Evolutionary conservation across 371 early-diverging fungal species (phyloP).

Genomic region (Umbelopsis sp.): DNA sequence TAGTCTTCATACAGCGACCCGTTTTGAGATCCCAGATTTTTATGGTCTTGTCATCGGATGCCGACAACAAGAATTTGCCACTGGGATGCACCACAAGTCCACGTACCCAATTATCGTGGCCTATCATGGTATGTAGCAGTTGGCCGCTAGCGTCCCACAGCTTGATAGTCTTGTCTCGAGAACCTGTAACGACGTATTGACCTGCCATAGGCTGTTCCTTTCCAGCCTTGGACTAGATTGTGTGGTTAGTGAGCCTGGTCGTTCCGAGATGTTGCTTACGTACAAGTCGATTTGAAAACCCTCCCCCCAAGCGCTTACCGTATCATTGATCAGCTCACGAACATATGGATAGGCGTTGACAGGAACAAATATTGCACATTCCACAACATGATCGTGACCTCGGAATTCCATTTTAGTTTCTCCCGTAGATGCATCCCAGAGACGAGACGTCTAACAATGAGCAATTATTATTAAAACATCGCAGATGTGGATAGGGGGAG

Average conservation of each 20-base stretch:
- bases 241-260: too few relatives aligned
- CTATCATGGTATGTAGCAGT: constrained; percentile 78
- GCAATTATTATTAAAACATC: too few relatives aligned
- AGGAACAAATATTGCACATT: constrained; percentile 87
- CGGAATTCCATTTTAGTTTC: constrained; percentile 78
- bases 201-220: constrained; percentile 63
- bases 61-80: constrained; percentile 79
- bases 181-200: constrained; percentile 79
- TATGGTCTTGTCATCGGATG: constrained; percentile 87
- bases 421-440: constrained; percentile 81
- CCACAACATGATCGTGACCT: constrained; percentile 96
- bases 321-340: constrained; percentile 69
- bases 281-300: neutral
- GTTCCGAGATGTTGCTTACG: too few relatives aligned
- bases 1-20: constrained; percentile 79
- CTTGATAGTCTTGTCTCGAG: constrained; percentile 88
- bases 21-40: constrained; percentile 88
- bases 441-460: constrained; percentile 66
- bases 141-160: constrained; percentile 87
- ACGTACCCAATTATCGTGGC: constrained; percentile 97
- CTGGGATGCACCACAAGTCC: constrained; percentile 81
- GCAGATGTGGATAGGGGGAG: too few relatives aligned
- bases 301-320: constrained; percentile 39
- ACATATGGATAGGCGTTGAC: constrained; percentile 63
- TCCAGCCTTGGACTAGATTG: constrained; percentile 39